These are phyloP conservation scores for Picea sitchensis DNA, from an alignment of 75 land plant species.

Conservation along the genomic window DNA sequence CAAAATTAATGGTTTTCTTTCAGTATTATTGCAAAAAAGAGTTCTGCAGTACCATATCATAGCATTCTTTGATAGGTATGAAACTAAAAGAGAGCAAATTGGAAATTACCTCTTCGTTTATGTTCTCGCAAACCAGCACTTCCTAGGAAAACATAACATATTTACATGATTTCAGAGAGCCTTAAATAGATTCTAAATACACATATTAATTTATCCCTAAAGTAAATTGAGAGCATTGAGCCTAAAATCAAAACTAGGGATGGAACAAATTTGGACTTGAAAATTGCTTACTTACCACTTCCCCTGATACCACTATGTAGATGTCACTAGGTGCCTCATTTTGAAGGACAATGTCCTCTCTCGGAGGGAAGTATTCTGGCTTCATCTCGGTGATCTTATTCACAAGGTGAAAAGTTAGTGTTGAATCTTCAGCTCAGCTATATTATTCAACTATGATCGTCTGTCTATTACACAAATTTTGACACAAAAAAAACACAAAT, in stretches of 20 bases:
- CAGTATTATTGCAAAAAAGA: no score
- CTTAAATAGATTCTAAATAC: not conserved
- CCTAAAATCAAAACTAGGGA: not conserved
- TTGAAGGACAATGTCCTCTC: conserved; percentile 69
- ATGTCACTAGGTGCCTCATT: conserved; percentile 72
- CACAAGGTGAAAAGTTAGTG: no score
- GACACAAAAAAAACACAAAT: no score
- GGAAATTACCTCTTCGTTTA: conserved; percentile 5
- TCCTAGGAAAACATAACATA: not conserved
- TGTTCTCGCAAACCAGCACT: not conserved
- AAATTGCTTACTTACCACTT: conserved; percentile 22
- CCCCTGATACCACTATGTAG: conserved; percentile 66
- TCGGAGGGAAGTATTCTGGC: conserved; percentile 75
- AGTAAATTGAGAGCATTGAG: not conserved
- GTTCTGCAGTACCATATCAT: no score
- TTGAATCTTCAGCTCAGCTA: no score
- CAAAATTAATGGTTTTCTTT: no score
- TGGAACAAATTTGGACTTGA: conserved; percentile 3
- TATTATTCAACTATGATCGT: no score
- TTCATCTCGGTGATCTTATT: conserved; percentile 67
- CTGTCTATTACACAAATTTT: no score
- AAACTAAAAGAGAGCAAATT: not conserved
- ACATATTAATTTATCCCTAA: not conserved
- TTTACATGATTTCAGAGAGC: not conserved
- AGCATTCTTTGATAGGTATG: conserved; percentile 8